Percentiles rank a stretch among this genome's conserved stretches.
These are phyloP conservation scores for Penicillium thymicola DNA, from an alignment of 2,329 filamentous ascomycete species.

Conservation along the genomic window DNA sequence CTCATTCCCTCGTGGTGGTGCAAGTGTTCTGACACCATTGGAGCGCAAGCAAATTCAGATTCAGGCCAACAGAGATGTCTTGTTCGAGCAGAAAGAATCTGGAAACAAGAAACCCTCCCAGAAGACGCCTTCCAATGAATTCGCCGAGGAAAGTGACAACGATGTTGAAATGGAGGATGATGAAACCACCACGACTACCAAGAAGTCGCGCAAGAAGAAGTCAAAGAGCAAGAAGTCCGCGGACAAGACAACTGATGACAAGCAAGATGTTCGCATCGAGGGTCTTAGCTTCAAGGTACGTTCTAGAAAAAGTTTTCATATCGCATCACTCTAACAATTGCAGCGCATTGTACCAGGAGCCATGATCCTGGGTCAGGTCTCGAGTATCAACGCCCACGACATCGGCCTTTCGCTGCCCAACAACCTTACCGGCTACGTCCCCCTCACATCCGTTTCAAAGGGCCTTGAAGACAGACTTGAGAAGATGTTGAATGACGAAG, in stretches of 20 bases:
- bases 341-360: constrained; percentile 82
- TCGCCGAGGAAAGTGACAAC: constrained; percentile 56
- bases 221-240: constrained; percentile 50
- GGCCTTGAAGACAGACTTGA: constrained; percentile 73
- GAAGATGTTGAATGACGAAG: constrained; percentile 58
- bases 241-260: constrained; percentile 49
- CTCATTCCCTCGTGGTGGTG: constrained; percentile 88
- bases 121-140: constrained; percentile 48
- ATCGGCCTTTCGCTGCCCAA: constrained; percentile 83
- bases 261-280: constrained; percentile 68
- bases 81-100: constrained; percentile 70
- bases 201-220: constrained; percentile 40
- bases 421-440: constrained; percentile 84
- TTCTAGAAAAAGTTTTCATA: neutral
- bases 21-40: constrained; percentile 82
- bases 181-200: constrained; percentile 36
- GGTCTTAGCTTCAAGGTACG: constrained; percentile 83
- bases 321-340: constrained; percentile 32
- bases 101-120: constrained; percentile 52
- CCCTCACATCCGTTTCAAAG: constrained; percentile 87
- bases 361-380: constrained; percentile 81
- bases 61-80: constrained; percentile 85
- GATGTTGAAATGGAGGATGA: constrained; percentile 51
- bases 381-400: constrained; percentile 74
- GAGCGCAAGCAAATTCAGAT: constrained; percentile 96